A percentile compares a stretch with the other conserved stretches of the same genome.
phyloP scores from a whole-genome alignment of 495 filamentous ascomycete species.

The Evansstolkia leycettana region DNA sequence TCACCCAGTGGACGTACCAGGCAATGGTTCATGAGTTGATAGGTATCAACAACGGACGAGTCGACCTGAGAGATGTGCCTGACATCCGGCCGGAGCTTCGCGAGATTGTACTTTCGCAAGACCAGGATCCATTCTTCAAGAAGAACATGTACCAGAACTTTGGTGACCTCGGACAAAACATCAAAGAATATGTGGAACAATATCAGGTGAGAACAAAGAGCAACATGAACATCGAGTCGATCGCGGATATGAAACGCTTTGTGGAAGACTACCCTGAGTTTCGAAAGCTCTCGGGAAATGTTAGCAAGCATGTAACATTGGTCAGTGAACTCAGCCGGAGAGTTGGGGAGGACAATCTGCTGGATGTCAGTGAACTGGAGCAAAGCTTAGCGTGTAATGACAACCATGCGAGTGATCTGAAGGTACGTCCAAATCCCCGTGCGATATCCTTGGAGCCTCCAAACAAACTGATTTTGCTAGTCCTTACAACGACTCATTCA shows the following conservation, averaged over 20 bases:
- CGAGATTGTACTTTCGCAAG: constrained; percentile 92
- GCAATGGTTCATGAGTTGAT: constrained; percentile 97
- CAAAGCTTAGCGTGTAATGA: constrained; percentile 96
- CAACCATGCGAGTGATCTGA: constrained; percentile 77
- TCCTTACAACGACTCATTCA: constrained; percentile 76
- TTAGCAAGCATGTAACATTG: constrained; percentile 94
- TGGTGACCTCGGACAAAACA: constrained; percentile 91
- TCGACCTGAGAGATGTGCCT: constrained; percentile 75
- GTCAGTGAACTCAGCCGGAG: constrained; percentile 84
- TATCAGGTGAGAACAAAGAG: constrained; percentile 92
- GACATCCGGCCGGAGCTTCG: constrained; percentile 84
- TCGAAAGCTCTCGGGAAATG: constrained; percentile 89
- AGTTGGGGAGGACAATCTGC: constrained; percentile 69
- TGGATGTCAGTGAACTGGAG: constrained; percentile 93
- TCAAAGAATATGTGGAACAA: constrained; percentile 97
- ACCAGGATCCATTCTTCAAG: constrained; percentile 98
- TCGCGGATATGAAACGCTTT: constrained; percentile 97
- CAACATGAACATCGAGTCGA: constrained; percentile 89
- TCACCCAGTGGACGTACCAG: constrained; percentile 98
- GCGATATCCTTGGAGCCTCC: too few relatives aligned
- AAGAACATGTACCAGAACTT: constrained; percentile 99
- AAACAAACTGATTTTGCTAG: constrained; percentile 26
- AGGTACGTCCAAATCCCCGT: constrained; percentile 36
- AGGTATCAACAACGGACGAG: constrained; percentile 84
- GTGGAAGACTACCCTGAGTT: constrained; percentile 99